Conservation (phyloP, 1,284 basidiomycete species). For the Abortiporus biennis region DNA sequence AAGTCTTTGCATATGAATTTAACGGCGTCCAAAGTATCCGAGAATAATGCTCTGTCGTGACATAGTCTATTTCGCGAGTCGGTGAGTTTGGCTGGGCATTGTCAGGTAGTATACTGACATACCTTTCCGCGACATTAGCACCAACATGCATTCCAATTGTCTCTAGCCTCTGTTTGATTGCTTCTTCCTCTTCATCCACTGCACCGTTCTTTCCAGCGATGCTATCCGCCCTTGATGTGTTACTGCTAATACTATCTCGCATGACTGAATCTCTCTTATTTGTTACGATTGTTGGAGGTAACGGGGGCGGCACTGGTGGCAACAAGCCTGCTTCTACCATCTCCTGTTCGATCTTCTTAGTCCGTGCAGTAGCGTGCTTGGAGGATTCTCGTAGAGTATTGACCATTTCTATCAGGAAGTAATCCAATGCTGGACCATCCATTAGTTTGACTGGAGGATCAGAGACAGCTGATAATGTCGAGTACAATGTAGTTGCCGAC, state of each 20-base stretch:
- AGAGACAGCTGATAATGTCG: slow-evolving; percentile 44
- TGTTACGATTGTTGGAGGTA: slow-evolving; percentile 31
- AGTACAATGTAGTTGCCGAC: slow-evolving; percentile 28
- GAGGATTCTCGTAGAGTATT: slow-evolving; percentile 68
- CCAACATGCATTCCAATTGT: slow-evolving; percentile 85
- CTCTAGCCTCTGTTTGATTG: slow-evolving; percentile 66
- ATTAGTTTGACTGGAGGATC: slow-evolving; percentile 57
- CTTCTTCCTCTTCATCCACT: slow-evolving; percentile 70
- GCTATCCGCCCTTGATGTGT: slow-evolving; percentile 24
- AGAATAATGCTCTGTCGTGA: slow-evolving; percentile 68
- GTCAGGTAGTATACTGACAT: slow-evolving; percentile 16
- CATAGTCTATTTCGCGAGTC: slow-evolving; percentile 51
- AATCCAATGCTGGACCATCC: slow-evolving; percentile 77
- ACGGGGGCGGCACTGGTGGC: slow-evolving; percentile 31
- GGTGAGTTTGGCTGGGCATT: background rate
- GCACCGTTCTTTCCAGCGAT: slow-evolving; percentile 16
- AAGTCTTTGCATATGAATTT: slow-evolving; percentile 97
- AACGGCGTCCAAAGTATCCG: slow-evolving; percentile 84
- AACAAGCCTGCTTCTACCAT: slow-evolving; percentile 72
- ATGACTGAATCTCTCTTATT: slow-evolving; percentile 34
- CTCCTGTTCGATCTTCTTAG: slow-evolving; percentile 62
- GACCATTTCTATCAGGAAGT: slow-evolving; percentile 80
- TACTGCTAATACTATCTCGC: slow-evolving; percentile 50
- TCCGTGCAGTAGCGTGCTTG: slow-evolving; percentile 57
- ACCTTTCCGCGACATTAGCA: slow-evolving; percentile 83